Conservation (phyloP, 352 stramenopile genomes). For the Globisporangium heterothallicum region DNA sequence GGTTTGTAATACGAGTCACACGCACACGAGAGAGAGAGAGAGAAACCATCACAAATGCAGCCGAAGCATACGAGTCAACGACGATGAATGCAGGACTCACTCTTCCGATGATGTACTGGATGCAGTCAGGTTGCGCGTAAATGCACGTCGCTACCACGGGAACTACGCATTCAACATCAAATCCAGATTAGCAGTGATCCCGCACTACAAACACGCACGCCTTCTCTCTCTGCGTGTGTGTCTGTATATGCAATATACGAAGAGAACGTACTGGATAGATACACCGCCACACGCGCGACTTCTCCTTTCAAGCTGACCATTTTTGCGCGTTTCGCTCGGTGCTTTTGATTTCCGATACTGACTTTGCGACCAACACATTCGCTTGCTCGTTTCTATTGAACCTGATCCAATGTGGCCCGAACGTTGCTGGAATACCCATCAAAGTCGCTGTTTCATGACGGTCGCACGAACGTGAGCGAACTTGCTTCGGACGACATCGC, state of each 20-base stretch:
- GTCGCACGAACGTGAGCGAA: conserved; percentile 9
- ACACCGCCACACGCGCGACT: conserved; percentile 61
- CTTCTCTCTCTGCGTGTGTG: too few species aligned
- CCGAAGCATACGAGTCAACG: not conserved
- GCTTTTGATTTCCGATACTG: not conserved
- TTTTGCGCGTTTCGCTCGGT: conserved; percentile 14
- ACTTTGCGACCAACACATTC: conserved; percentile 2
- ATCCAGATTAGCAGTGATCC: not conserved
- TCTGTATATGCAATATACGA: not conserved
- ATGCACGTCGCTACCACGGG: conserved; percentile 72
- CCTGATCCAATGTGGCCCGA: not conserved
- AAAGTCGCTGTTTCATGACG: not conserved
- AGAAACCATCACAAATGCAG: too few species aligned
- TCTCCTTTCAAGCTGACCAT: conserved; percentile 71
- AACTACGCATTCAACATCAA: conserved; percentile 31
- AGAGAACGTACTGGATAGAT: conserved; percentile 54
- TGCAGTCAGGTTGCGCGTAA: conserved; percentile 83
- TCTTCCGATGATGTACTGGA: conserved; percentile 68
- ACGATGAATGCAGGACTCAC: conserved; percentile 21
- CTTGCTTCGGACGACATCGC: not conserved
- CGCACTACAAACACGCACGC: not conserved
- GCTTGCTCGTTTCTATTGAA: conserved; percentile 9
- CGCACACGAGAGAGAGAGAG: not conserved
- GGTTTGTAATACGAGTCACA: not conserved
- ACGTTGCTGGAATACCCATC: conserved; percentile 8